phyloP scores from a whole-genome alignment of 106 monocot species.

The Chionographis japonica region DNA sequence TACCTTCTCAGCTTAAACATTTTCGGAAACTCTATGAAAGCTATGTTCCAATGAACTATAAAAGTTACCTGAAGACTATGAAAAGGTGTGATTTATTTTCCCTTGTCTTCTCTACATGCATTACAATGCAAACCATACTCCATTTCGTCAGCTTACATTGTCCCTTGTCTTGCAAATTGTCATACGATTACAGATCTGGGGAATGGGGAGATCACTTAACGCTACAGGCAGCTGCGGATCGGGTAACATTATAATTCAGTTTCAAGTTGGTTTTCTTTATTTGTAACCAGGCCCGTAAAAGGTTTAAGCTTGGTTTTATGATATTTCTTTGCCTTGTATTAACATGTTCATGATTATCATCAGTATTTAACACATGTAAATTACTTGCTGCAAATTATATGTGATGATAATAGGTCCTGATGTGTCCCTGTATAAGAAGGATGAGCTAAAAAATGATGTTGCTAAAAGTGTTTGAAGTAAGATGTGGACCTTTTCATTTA shows the following conservation, averaged over 20 bases:
- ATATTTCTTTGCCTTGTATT: neutral
- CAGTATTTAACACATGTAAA: no score
- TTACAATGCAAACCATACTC: no score
- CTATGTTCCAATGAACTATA: slow-evolving; percentile 91
- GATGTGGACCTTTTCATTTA: no score
- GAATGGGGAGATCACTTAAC: slow-evolving; percentile 98
- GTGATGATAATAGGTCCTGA: no score
- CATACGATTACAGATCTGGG: slow-evolving; percentile 42
- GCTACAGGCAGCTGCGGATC: slow-evolving; percentile 85
- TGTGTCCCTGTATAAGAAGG: no score
- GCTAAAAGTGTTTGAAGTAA: no score
- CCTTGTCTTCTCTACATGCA: neutral
- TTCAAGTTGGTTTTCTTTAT: slow-evolving; percentile 15
- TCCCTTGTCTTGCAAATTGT: neutral
- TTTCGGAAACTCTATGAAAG: slow-evolving; percentile 72
- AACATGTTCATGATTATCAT: no score
- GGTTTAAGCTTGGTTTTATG: slow-evolving; percentile 5
- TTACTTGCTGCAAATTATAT: no score
- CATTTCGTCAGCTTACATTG: no score
- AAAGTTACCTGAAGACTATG: slow-evolving; percentile 72
- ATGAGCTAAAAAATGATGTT: no score
- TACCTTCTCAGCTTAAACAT: slow-evolving; percentile 65
- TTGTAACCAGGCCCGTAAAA: slow-evolving; percentile 2
- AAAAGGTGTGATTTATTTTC: slow-evolving; percentile 54
- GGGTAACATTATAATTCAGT: slow-evolving; percentile 42